Conservation (phyloP, 495 filamentous ascomycete species). For the Mycothermus thermophilus region DNA sequence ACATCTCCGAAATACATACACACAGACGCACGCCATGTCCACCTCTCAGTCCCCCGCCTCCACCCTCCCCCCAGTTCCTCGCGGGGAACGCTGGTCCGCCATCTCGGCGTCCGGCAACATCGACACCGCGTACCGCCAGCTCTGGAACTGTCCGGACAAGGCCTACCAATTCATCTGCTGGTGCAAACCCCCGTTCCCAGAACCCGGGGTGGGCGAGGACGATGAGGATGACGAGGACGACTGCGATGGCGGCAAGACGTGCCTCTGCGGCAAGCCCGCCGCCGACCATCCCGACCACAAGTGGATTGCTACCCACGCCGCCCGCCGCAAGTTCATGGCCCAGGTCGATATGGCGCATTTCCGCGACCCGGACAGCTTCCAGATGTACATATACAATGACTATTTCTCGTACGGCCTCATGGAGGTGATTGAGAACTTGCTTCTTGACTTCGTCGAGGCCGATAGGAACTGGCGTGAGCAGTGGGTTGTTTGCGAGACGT, state of each 20-base stretch:
- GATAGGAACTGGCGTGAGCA: slow-evolving; percentile 20
- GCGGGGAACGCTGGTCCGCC: slow-evolving; percentile 29
- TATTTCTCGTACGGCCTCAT: slow-evolving; percentile 17
- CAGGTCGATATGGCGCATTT: slow-evolving; percentile 10
- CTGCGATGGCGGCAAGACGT: slow-evolving; percentile 17
- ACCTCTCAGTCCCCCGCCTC: too few relatives aligned
- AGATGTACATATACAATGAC: slow-evolving; percentile 24
- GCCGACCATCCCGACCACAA: slow-evolving; percentile 29
- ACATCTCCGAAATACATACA: too few relatives aligned
- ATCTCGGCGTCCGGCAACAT: slow-evolving; percentile 29
- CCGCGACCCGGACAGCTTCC: slow-evolving; percentile 21
- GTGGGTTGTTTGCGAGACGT: slow-evolving; percentile 22
- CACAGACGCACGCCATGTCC: too few relatives aligned
- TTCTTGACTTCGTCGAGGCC: slow-evolving; percentile 24
- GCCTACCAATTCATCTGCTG: slow-evolving; percentile 21
- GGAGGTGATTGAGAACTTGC: slow-evolving; percentile 23
- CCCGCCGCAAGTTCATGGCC: slow-evolving; percentile 12
- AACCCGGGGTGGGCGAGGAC: slow-evolving; percentile 13
- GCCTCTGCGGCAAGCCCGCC: slow-evolving; percentile 26
- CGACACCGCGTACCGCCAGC: slow-evolving; percentile 17
- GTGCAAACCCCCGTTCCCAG: slow-evolving; percentile 15
- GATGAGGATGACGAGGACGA: slow-evolving; percentile 9
- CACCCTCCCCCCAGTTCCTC: too few relatives aligned
- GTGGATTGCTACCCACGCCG: slow-evolving; percentile 24
- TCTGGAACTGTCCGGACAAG: slow-evolving; percentile 14